Base-by-base conservation (phyloP, 371 early-diverging fungal genomes). In the Parasitella parasitica region DNA sequence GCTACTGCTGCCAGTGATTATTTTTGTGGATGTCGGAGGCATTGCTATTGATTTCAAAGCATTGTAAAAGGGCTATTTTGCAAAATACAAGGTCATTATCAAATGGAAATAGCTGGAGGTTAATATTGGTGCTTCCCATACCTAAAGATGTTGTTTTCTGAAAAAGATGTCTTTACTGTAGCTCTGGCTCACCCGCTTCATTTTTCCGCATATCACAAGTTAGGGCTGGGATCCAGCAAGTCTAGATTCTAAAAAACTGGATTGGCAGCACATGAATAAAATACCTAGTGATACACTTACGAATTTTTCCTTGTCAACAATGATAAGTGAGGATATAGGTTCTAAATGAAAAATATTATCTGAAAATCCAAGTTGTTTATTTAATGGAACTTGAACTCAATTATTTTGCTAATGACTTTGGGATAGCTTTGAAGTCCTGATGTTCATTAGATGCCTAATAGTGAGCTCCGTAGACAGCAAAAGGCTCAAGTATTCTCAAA, bases 21-120 rank as follows among this genome's bases (percentile, higher is more conserved):
- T 43, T 28, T 11, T 26, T 54, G 3, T 37, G 32, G 20, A 11
- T 20, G 34, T 32, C 24, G 30, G 2, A 20, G 43, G 22, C 43
- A n/a, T n/a, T 43, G 11, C 12, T 43, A 20, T 43, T 12, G 43
- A 43, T 43, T 43, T 43, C 22, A 43, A 11, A 6, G 43, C 43
- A 20, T 43, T 43, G 43, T 43, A 22, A 18, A 43, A 43, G 43
- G 83, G 84, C 35, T 55, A 85, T 84, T 66, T 91, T 91, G 52
- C 94, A 86, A 75, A 96, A 75, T 9, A 97, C 75, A 13, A 97
- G 76, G 39, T 85, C 82, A 73, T 97, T 93, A 66, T 97, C 97
- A 57, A 97, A 91, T 50, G 96, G 70, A 64, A 94, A 92, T 16
- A 94, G 84, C 51, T 81, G 83, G 1, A 96, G 64, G 26, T 91